A percentile compares a stretch with the other conserved stretches of the same genome.
Evolutionary conservation across 306 rosid species (phyloP).

Genomic region (Ammopiptanthus mongolicus): DNA sequence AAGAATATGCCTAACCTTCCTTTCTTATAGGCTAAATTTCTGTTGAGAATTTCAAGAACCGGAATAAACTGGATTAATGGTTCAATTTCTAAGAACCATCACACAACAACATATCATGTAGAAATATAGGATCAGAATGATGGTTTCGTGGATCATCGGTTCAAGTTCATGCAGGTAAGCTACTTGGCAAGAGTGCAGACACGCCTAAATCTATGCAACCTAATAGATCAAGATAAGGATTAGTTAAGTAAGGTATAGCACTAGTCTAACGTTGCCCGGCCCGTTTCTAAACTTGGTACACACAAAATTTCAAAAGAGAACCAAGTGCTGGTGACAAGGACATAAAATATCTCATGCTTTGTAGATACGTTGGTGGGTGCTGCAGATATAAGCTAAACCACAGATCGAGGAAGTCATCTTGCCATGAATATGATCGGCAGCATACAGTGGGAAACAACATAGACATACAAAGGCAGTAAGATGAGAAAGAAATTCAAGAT

Average conservation of each 20-base stretch:
- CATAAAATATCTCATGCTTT: not conserved
- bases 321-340: not conserved
- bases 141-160: not conserved
- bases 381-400: not conserved
- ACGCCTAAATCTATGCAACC: not conserved
- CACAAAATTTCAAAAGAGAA: not conserved
- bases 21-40: not conserved
- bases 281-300: not conserved
- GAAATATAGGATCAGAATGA: not conserved
- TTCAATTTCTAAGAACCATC: not conserved
- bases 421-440: not conserved
- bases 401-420: not conserved
- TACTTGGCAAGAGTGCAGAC: not conserved
- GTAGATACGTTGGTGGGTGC: not conserved
- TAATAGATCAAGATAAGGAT: not conserved
- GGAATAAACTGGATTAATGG: not conserved
- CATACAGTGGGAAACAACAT: not conserved
- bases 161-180: not conserved
- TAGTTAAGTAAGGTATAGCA: not conserved
- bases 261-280: not conserved
- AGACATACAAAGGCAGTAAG: not conserved
- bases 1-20: not conserved
- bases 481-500: not conserved
- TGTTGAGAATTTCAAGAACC: not conserved
- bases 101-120: not conserved